A percentile compares a stretch with the other conserved stretches of the same genome.
Evolutionary conservation across 257 asterid species (phyloP).

Genomic region (Jacaranda mimosifolia): DNA sequence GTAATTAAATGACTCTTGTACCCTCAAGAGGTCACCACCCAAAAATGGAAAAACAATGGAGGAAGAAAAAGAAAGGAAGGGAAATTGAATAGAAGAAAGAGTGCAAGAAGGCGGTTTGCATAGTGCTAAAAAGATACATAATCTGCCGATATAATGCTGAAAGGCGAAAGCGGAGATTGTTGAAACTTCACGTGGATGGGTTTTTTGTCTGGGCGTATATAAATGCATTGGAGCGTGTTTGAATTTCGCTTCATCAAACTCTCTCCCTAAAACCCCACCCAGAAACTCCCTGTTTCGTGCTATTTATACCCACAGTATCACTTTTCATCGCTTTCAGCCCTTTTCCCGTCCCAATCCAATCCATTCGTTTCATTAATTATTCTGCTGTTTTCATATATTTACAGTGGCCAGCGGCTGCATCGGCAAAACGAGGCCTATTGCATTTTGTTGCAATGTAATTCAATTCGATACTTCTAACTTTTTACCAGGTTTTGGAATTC

Average conservation of each 20-base stretch:
- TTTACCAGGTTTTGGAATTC: conserved; percentile 9
- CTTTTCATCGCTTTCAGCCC: neutral
- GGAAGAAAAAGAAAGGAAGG: neutral
- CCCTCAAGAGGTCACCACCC: no score
- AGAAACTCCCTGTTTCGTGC: neutral
- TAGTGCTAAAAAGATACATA: neutral
- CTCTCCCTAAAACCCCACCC: conserved; percentile 34
- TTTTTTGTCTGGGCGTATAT: conserved; percentile 19
- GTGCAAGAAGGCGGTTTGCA: neutral
- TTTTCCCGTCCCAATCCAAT: neutral
- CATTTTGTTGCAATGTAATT: conserved; percentile 38
- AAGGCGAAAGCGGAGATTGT: conserved; percentile 11
- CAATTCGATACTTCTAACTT: neutral
- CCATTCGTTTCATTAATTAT: conserved; percentile 24
- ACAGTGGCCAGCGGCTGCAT: conserved; percentile 33
- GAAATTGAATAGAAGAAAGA: neutral
- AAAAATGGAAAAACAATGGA: neutral
- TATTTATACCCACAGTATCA: conserved; percentile 15
- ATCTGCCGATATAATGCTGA: conserved; percentile 27
- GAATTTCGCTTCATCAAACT: conserved; percentile 30
- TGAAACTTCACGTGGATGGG: conserved; percentile 30
- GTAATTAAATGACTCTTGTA: no score
- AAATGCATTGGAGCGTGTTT: conserved; percentile 11
- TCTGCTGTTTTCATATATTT: neutral
- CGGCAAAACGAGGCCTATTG: conserved; percentile 31